Evolutionary conservation across 495 filamentous ascomycete species (phyloP), one percentile per base, ranked within the genome.

Genomic region (Penicillium atrosanguineum): DNA sequence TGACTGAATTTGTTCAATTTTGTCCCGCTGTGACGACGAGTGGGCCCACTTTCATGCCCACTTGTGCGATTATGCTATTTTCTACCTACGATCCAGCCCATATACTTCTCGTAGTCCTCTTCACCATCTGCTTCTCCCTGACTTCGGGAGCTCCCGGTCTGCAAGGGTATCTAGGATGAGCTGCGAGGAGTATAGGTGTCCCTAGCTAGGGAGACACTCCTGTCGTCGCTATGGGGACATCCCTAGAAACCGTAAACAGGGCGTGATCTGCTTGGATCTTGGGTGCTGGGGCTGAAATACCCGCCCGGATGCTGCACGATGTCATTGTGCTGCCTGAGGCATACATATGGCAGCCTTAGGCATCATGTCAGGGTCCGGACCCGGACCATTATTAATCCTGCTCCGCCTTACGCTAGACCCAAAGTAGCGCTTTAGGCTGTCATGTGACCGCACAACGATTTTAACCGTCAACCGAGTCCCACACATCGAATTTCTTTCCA

Each of bases 371-470:
- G 14, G 14, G 2, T n/a, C 42, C 16, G 49, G 26, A 3, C 3
- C 1, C 23, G 55, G 59, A 2, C 6, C 1, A 43, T 21, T 12
- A 16, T 40, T 58, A 14, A n/a, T 53, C 47, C 56, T 2, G 1
- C n/a, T 31, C 5, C 38, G 38, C 6, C 2, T 7, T 2, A 16
- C 45, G 26, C 55, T 57, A 57, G 23, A 28, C 52, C 28, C 4
- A 6, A 52, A 39, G 6, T 15, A 28, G 44, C 15, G 15, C 25
- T 20, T 19, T 21, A 7, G 26, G 7, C 14, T 11, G 7, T 43
- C 74, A 78, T 68, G 74, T 78, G 74, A 78, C 37, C 73, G 16
- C 74, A 78, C 74, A 78, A 76, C 61, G 60, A 74, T 71, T 75
- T 77, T 74, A 73, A 72, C 63, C 64, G 55, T 47, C 53, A 61